Evolutionary conservation across 805 yeast species (phyloP).

Genomic region (Teunomyces gatunensis): DNA sequence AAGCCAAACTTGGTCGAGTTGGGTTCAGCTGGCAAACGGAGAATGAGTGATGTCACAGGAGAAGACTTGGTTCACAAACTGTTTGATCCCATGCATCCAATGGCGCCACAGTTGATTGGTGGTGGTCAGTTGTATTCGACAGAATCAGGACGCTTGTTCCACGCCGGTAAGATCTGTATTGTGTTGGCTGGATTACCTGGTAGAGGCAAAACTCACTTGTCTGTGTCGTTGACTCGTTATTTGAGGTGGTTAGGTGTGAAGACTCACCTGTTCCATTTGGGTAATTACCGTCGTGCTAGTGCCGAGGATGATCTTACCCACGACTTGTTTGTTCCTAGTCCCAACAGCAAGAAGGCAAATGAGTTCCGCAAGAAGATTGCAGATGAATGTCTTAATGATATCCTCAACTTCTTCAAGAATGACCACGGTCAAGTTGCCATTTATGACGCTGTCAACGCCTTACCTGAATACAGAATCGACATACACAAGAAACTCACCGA

Average conservation of each 20-base stretch:
- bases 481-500: slow-evolving; percentile 53
- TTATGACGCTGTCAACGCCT: slow-evolving; percentile 91
- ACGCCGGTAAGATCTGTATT: slow-evolving; percentile 90
- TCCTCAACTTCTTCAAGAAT: slow-evolving; percentile 63
- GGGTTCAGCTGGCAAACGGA: slow-evolving; percentile 24
- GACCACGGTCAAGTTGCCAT: slow-evolving; percentile 93
- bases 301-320: slow-evolving; percentile 54
- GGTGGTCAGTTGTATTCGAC: slow-evolving; percentile 87
- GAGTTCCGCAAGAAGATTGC: slow-evolving; percentile 57
- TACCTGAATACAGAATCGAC: slow-evolving; percentile 61
- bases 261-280: slow-evolving; percentile 86
- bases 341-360: slow-evolving; percentile 44
- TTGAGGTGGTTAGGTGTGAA: slow-evolving; percentile 95
- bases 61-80: slow-evolving; percentile 64
- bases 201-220: slow-evolving; percentile 89
- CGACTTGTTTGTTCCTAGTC: slow-evolving; percentile 64
- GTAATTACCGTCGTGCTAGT: slow-evolving; percentile 75
- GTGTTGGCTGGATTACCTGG: slow-evolving; percentile 93
- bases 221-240: slow-evolving; percentile 88
- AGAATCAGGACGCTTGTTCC: slow-evolving; percentile 87
- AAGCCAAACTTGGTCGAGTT: slow-evolving; percentile 38
- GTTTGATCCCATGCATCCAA: slow-evolving; percentile 67
- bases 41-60: slow-evolving; percentile 41
- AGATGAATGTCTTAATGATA: slow-evolving; percentile 64
- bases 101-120: slow-evolving; percentile 8